Evolutionary conservation across 78 protist species (phyloP), one percentile per base, ranked within the genome.

Genomic region (Planoprotostelium fungivorum): DNA sequence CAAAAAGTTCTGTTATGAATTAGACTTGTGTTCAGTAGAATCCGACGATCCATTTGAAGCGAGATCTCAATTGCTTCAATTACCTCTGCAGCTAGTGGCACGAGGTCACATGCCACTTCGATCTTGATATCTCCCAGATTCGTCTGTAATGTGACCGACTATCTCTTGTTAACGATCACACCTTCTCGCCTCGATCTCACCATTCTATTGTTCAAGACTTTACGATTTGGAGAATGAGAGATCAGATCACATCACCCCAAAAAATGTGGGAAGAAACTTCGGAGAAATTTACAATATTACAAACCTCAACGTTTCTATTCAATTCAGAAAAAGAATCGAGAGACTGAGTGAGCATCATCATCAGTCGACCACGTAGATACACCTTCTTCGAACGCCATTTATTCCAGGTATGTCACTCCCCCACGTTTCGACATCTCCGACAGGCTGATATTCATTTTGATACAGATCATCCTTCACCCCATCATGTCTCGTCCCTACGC

Each of bases 131-230:
- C 98, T 34, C 98, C 98, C 34, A 90, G 89, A 9, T 31, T 88
- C 0, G 98, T 97, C 34, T 96, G 94, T 37, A 97, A 90, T 28
- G 98, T 97, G 0, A 97, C 98, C 1, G 96, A 86, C 97, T 91
- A 85, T 86, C 28, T 0, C 16, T 51, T 51, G 5, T 51, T 25
- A 16, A 16, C 5, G 16, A 51, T 25, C 16, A 51, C 16, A 25
- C 31, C 16, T 5, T 51, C n/a, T n/a, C n/a, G n/a, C n/a, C n/a
- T n/a, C n/a, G n/a, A n/a, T n/a, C n/a, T n/a, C n/a, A n/a, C n/a
- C n/a, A n/a, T n/a, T n/a, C n/a, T n/a, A n/a, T n/a, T n/a, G n/a
- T n/a, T n/a, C n/a, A n/a, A n/a, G n/a, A n/a, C n/a, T n/a, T n/a
- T n/a, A n/a, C n/a, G n/a, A 16, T 51, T 51, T 51, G 73, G 73